Evolutionary conservation across 2,329 filamentous ascomycete species (phyloP), one percentile per base, ranked within the genome.

Genomic region (Botrytis tulipae): DNA sequence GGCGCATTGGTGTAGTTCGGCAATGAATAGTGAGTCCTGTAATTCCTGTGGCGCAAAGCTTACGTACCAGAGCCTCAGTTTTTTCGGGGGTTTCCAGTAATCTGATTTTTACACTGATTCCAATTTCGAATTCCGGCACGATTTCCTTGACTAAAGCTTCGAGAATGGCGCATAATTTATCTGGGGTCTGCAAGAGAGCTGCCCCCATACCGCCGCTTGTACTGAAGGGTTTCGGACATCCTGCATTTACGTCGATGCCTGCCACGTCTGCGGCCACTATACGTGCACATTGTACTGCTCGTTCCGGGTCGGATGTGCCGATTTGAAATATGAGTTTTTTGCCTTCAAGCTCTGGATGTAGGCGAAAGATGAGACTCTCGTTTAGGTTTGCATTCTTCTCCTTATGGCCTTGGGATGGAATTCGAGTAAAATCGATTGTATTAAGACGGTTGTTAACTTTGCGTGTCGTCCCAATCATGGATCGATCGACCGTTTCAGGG

Each of bases 191-290:
- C 25, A 99, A 87, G 32, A 99, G 87, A 1, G 95, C 95, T 0
- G 96, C 96, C 67, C 96, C 96, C 96, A 99, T 99, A 67, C 96
- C 96, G 74, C 94, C 94, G 76, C 88, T 89, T 3, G 95, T 97
- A 80, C 93, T 97, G 83, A 99, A 99, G 0, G 95, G 93, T 83
- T 99, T 99, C 0, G 96, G 96, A 81, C 96, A 99, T n/a, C 96
- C 96, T 0, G 96, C 94, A 82, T 99, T 99, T 75, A 99, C 92
- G 82, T 98, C 96, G 78, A 99, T 98, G 74, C 96, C 96, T 0
- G 91, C 91, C 4, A 99, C 96, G 82, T 98, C 94, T 20, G 85
- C 88, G 0, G 95, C 96, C 32, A 99, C 92, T 25, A 98, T 84
- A 71, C 90, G 90, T 3, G 95, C 94, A 1, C 95, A 95, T 81